Evolutionary conservation across 352 stramenopile species (phyloP).

Genomic region (Pythium coloratum): DNA sequence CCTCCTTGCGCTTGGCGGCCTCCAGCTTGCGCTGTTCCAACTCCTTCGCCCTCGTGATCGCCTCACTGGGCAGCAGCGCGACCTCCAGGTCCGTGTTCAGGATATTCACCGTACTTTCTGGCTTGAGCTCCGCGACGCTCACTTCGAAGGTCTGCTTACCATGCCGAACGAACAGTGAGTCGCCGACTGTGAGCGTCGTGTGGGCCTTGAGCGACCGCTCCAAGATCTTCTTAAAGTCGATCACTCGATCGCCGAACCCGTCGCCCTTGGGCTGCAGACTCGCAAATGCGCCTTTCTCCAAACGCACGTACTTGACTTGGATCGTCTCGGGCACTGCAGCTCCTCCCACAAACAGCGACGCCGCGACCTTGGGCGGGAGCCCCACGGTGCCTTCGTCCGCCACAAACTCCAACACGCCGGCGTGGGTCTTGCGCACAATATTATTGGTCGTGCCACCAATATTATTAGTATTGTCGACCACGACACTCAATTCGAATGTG

Average conservation of each 20-base stretch:
- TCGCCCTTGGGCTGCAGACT: slow-evolving; percentile 63
- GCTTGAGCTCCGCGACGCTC: slow-evolving; percentile 53
- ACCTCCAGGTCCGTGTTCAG: slow-evolving; percentile 86
- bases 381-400: slow-evolving; percentile 75
- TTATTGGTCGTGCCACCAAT: background rate
- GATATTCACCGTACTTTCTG: slow-evolving; percentile 61
- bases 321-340: slow-evolving; percentile 34
- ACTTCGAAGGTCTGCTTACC: slow-evolving; percentile 79
- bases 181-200: slow-evolving; percentile 74
- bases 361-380: slow-evolving; percentile 74
- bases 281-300: slow-evolving; percentile 71
- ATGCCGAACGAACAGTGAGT: slow-evolving; percentile 77
- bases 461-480: background rate
- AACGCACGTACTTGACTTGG: slow-evolving; percentile 67
- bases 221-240: slow-evolving; percentile 84
- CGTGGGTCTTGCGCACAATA: slow-evolving; percentile 49
- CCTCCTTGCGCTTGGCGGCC: slow-evolving; percentile 33
- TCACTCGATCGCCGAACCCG: slow-evolving; percentile 71
- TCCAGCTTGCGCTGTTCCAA: slow-evolving; percentile 24
- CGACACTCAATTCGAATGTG: slow-evolving; percentile 72
- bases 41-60: slow-evolving; percentile 40
- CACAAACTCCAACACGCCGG: slow-evolving; percentile 79
- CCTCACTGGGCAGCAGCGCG: slow-evolving; percentile 70
- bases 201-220: slow-evolving; percentile 69
- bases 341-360: slow-evolving; percentile 49